phyloP scores from a whole-genome alignment of 805 yeast genomes.

The Candida boidinii region DNA sequence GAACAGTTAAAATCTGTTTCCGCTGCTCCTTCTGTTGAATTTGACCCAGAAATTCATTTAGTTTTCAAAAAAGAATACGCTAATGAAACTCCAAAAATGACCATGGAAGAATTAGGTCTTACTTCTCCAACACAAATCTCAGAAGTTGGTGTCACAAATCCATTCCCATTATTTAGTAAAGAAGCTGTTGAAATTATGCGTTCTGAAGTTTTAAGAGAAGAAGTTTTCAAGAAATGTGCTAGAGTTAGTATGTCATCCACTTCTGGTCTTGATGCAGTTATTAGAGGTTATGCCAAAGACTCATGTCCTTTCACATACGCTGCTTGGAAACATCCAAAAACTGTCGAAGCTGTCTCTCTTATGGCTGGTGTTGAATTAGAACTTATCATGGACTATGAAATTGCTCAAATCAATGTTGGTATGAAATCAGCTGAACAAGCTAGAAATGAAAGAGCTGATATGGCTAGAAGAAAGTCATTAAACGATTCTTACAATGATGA shows the following conservation, averaged over 20 bases:
- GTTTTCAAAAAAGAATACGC: slow-evolving; percentile 27
- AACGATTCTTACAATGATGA: slow-evolving; percentile 20
- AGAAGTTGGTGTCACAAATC: slow-evolving; percentile 48
- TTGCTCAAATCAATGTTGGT: slow-evolving; percentile 44
- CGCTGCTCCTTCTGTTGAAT: slow-evolving; percentile 17
- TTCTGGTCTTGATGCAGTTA: slow-evolving; percentile 38
- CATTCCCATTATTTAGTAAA: slow-evolving; percentile 53
- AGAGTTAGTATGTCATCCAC: slow-evolving; percentile 34
- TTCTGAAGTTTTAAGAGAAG: slow-evolving; percentile 41
- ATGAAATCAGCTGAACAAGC: slow-evolving; percentile 31
- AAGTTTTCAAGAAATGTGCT: slow-evolving; percentile 35
- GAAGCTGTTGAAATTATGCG: slow-evolving; percentile 54
- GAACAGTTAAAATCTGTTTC: slow-evolving; percentile 8
- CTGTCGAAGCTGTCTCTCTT: slow-evolving; percentile 41
- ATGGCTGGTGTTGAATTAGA: slow-evolving; percentile 55
- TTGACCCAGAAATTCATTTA: slow-evolving; percentile 32
- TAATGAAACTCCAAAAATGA: slow-evolving; percentile 27
- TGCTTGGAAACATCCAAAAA: slow-evolving; percentile 55
- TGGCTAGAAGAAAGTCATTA: slow-evolving; percentile 17
- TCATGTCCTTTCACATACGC: slow-evolving; percentile 42
- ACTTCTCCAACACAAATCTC: slow-evolving; percentile 38
- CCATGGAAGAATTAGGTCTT: slow-evolving; percentile 44
- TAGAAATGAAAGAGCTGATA: slow-evolving; percentile 18
- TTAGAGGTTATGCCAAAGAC: slow-evolving; percentile 42
- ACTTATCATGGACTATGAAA: slow-evolving; percentile 48